phyloP scores from a whole-genome alignment of 345 rosid genomes.

The Orychophragmus violaceus region DNA sequence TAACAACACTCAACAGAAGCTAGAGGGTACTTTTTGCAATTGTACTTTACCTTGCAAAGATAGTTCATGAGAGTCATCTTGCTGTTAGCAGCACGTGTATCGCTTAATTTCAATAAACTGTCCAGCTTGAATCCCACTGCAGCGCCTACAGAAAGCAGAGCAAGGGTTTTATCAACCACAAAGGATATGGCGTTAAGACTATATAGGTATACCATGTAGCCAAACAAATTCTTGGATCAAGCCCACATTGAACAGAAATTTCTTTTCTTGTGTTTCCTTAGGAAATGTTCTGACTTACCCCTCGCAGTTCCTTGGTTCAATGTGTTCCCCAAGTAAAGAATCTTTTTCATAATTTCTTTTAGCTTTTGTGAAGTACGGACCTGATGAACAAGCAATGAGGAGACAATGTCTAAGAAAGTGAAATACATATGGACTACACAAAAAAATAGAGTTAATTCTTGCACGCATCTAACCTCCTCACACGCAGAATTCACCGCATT shows the following conservation, averaged over 20 bases:
- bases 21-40: not conserved
- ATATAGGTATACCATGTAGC: not conserved
- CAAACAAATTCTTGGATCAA: not conserved
- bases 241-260: slow-evolving; percentile 5
- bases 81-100: slow-evolving; percentile 85
- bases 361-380: slow-evolving; percentile 75
- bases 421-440: slow-evolving; percentile 1
- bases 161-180: slow-evolving; percentile 4
- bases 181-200: not conserved
- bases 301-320: slow-evolving; percentile 99
- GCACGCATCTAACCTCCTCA: slow-evolving; percentile 58
- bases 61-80: slow-evolving; percentile 99
- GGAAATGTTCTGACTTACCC: slow-evolving; percentile 46
- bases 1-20: not conserved
- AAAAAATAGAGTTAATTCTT: not conserved
- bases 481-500: slow-evolving; percentile 85
- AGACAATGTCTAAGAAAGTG: slow-evolving; percentile 9
- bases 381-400: slow-evolving; percentile 34
- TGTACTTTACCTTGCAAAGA: slow-evolving; percentile 72
- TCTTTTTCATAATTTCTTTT: slow-evolving; percentile 92
- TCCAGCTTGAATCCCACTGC: slow-evolving; percentile 98
- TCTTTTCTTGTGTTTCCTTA: too few relatives aligned
- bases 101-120: slow-evolving; percentile 87
- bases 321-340: slow-evolving; percentile 84
- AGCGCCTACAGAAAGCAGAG: slow-evolving; percentile 57